Conservation (phyloP, 2,329 filamentous ascomycete species). For the Ceratocystis albifundus region DNA sequence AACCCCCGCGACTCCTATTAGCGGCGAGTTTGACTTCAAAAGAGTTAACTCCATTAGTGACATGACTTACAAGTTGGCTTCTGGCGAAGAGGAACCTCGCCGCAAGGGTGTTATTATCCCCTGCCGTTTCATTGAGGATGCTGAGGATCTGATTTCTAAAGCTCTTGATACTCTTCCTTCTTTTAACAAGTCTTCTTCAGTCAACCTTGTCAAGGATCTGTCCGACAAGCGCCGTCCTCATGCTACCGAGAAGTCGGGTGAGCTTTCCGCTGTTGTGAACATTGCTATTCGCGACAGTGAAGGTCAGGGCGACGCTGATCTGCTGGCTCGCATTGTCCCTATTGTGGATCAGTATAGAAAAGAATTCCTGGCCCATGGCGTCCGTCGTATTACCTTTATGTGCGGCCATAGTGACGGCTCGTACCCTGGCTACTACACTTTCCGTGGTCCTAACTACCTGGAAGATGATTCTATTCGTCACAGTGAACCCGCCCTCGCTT, state of each 20-base stretch:
- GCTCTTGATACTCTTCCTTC: conserved; percentile 73
- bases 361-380: conserved; percentile 66
- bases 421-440: conserved; percentile 95
- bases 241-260: conserved; percentile 50
- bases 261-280: conserved; percentile 85
- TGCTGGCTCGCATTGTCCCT: conserved; percentile 59
- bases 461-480: conserved; percentile 96
- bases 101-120: conserved; percentile 92
- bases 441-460: conserved; percentile 78
- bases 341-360: conserved; percentile 72
- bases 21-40: conserved; percentile 54
- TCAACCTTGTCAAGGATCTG: conserved; percentile 55
- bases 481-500: conserved; percentile 88
- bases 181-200: conserved; percentile 41
- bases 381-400: conserved; percentile 90
- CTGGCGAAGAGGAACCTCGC: conserved; percentile 59
- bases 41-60: conserved; percentile 92
- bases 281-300: conserved; percentile 84
- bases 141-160: conserved; percentile 72
- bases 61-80: conserved; percentile 66
- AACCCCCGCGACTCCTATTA: conserved; percentile 61
- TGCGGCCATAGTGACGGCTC: conserved; percentile 88
- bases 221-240: conserved; percentile 58
- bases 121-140: conserved; percentile 86
- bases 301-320: conserved; percentile 68